Evolutionary conservation across 768 basidiomycete species (phyloP), one percentile per base, ranked within the genome.

Genomic region (Lentinula boryana): DNA sequence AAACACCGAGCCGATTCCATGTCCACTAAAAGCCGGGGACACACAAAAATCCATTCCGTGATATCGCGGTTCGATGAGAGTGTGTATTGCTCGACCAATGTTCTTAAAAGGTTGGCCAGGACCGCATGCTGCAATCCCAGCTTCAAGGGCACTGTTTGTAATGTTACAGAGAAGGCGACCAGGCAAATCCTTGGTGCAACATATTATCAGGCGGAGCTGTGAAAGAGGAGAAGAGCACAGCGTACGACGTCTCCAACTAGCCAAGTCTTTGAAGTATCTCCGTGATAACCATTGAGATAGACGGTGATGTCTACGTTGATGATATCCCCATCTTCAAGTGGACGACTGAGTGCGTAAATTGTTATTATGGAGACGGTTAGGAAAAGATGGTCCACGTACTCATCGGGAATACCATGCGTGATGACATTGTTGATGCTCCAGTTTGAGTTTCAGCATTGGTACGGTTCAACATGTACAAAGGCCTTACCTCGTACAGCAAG

Each of bases 231-330:
- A 3, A 12, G 46, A 8, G 18, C 31, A 44, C 60, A 12, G 4
- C 75, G 72, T 70, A 93, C 91, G 15, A 92, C 91, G 36, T 85
- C 70, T 41, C 93, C 93, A 5, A 96, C 86, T 2, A 89, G 72
- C 70, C 93, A 95, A 0, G 89, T 96, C 55, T 81, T 74, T 0
- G 93, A 94, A 0, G 93, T 95, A 66, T 96, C 95, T 1, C 95
- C 95, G 65, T 96, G 94, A 71, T 84, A 93, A 1, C 90, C 89
- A 60, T 91, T 74, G n/a, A 88, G 74, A 70, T 83, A 95, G 7
- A 95, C 79, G 1, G 95, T 95, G 8, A 97, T 73, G 70, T 97
- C 95, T 48, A 96, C 78, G 70, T 95, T 95, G 66, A 97, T 77
- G 50, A 97, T 89, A 63, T 97, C 95, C 0, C 88, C 89, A 50